A percentile compares a stretch with the other conserved stretches of the same genome.
phyloP scores from a whole-genome alignment of 176 grass and related monocot genomes.

The Oryza glumipatula region DNA sequence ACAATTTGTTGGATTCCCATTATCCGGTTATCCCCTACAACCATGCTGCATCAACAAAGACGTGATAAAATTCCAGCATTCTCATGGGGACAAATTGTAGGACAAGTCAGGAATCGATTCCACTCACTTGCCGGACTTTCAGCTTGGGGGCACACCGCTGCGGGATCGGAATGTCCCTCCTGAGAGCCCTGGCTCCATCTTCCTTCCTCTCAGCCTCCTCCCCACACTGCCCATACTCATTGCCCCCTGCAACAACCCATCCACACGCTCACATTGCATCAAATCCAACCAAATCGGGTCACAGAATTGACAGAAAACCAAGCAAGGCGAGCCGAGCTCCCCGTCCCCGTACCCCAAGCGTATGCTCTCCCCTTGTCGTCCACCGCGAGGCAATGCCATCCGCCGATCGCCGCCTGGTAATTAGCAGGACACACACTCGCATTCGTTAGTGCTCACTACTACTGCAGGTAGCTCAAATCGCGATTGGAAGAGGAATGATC shows the following conservation, averaged over 20 bases:
- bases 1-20: slow-evolving; percentile 41
- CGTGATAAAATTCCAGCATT: slow-evolving; percentile 39
- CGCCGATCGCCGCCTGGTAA: slow-evolving; percentile 88
- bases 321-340: neutral
- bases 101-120: slow-evolving; percentile 27
- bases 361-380: slow-evolving; percentile 82
- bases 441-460: neutral
- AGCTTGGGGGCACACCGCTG: slow-evolving; percentile 83
- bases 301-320: neutral
- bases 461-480: neutral
- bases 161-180: slow-evolving; percentile 87
- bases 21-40: neutral
- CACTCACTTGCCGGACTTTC: slow-evolving; percentile 81
- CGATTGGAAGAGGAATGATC: neutral
- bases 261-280: slow-evolving; percentile 30
- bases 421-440: neutral
- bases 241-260: slow-evolving; percentile 60
- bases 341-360: slow-evolving; percentile 84
- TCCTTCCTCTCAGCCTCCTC: slow-evolving; percentile 97
- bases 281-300: slow-evolving; percentile 3
- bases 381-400: slow-evolving; percentile 95
- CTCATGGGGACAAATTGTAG: neutral
- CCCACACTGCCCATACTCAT: slow-evolving; percentile 96
- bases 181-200: slow-evolving; percentile 73
- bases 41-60: slow-evolving; percentile 13